These are phyloP conservation scores for Melanogaster broomeanus DNA, from an alignment of 768 basidiomycete species.

Conservation along the genomic window DNA sequence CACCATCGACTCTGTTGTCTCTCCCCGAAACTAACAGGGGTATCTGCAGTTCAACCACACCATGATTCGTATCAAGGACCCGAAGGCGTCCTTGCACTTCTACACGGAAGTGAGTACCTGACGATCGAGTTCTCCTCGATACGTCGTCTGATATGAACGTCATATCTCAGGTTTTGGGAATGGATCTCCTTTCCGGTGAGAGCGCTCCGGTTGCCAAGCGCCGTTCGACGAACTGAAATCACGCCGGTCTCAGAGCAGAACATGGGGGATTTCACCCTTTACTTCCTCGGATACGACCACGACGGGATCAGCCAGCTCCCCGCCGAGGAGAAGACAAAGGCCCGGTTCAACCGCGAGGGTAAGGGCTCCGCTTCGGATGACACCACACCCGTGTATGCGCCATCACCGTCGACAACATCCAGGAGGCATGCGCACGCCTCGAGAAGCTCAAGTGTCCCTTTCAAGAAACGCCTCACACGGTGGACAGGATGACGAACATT, in stretches of 20 bases:
- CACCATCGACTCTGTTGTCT: too few species aligned
- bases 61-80: conserved; percentile 88
- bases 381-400: conserved; percentile 35
- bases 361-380: neutral
- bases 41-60: conserved; percentile 74
- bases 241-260: conserved; percentile 41
- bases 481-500: conserved; percentile 82
- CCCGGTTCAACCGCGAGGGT: conserved; percentile 70
- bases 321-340: conserved; percentile 51
- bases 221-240: neutral
- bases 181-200: conserved; percentile 69
- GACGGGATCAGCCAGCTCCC: conserved; percentile 48
- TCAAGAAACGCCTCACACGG: conserved; percentile 88
- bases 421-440: conserved; percentile 81
- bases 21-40: neutral
- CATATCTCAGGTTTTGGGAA: conserved; percentile 56
- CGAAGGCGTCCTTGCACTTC: conserved; percentile 77
- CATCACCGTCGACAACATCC: conserved; percentile 79
- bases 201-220: too few species aligned
- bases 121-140: neutral
- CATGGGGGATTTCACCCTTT: conserved; percentile 69
- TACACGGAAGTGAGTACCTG: conserved; percentile 62
- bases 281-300: conserved; percentile 83
- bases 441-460: conserved; percentile 76
- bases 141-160: neutral